Conservation (phyloP, 2,329 filamentous ascomycete species). For the Pseudogymnoascus sp. region DNA sequence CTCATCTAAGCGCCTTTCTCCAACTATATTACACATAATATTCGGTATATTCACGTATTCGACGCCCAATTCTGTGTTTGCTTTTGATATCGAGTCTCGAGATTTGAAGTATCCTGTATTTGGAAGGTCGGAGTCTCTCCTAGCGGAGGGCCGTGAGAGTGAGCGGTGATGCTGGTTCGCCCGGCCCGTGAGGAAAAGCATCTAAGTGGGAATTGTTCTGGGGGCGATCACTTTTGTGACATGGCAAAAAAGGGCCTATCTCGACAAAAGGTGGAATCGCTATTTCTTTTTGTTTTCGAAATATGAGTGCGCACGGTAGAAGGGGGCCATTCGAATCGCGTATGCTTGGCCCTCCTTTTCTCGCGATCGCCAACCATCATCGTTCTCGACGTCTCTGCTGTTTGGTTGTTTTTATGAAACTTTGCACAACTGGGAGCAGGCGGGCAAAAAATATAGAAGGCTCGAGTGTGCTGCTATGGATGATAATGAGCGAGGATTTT, state of each 20-base stretch:
- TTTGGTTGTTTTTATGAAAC: slow-evolving; percentile 11
- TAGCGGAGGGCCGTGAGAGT: slow-evolving; percentile 29
- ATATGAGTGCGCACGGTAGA: slow-evolving; percentile 9
- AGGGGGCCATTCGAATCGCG: slow-evolving; percentile 8
- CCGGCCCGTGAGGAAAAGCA: slow-evolving; percentile 29
- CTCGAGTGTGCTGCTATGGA: slow-evolving; percentile 10
- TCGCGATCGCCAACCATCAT: slow-evolving; percentile 8
- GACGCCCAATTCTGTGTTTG: slow-evolving; percentile 4
- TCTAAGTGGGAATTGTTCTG: slow-evolving; percentile 5
- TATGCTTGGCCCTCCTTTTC: slow-evolving; percentile 10
- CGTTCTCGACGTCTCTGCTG: slow-evolving; percentile 10
- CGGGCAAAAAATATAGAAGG: slow-evolving; percentile 10
- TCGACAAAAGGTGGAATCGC: slow-evolving; percentile 7
- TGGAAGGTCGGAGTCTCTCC: slow-evolving; percentile 14
- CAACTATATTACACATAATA: slow-evolving; percentile 10
- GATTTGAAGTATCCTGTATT: slow-evolving; percentile 5
- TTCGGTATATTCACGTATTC: slow-evolving; percentile 11
- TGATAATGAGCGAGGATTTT: slow-evolving; percentile 11
- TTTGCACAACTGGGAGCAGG: slow-evolving; percentile 9
- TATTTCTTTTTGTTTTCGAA: slow-evolving; percentile 9
- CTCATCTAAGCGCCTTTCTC: slow-evolving; percentile 53
- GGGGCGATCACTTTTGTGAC: slow-evolving; percentile 1
- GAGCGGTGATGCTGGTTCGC: slow-evolving; percentile 32
- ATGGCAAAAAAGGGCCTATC: slow-evolving; percentile 5
- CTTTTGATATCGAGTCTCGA: slow-evolving; percentile 6